Base-by-base conservation (phyloP, 352 stramenopile genomes). In the Phytophthora vignae region DNA sequence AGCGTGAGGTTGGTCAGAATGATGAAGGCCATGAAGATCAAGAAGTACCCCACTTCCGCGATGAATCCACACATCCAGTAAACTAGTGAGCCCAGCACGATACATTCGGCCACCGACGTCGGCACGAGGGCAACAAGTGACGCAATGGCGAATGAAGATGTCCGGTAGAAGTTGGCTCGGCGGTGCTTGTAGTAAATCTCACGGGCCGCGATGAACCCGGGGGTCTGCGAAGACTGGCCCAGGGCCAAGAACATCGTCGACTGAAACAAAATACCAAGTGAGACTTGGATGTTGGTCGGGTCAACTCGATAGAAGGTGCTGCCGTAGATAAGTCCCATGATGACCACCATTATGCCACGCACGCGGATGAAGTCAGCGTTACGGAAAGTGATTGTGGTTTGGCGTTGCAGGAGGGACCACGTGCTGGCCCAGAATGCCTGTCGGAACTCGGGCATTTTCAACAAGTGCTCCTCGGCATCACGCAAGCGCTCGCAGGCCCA, bases 21-120 rank as follows among this genome's bases (percentile, higher is more conserved):
- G 14, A 74, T 40, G 17, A 31, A 50, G 6, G 60, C 12, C 54
- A 66, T 27, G 40, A 71, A 65, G 19, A 74, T 4, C n/a, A 69
- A 21, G 54, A 74, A 66, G 17, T 40, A 54, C 2, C 27, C 55
- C 2, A 25, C 42, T n/a, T 50, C 21, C 12, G 21, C 46, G 56
- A 67, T 71, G 56, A 96, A 81, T 17, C 88, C 88, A 50, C 89
- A 79, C 81, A 97, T 91, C 81, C 87, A 98, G 67, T 98, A 98
- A 9, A 97, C 66, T n/a, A 96, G 65, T 7, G 73, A 84, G 12
- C 84, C 86, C 70, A 96, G 93, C 19, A 90, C 64, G 11, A 91
- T 58, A 10, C 78, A 79, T 72, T 93, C 85, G n/a, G 84, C 58
- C 14, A 76, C 8, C 76, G 60, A 38, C 50, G 73, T 71, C 50